Conservation (phyloP, 208 protist species). For the Novymonas esmeraldas region DNA sequence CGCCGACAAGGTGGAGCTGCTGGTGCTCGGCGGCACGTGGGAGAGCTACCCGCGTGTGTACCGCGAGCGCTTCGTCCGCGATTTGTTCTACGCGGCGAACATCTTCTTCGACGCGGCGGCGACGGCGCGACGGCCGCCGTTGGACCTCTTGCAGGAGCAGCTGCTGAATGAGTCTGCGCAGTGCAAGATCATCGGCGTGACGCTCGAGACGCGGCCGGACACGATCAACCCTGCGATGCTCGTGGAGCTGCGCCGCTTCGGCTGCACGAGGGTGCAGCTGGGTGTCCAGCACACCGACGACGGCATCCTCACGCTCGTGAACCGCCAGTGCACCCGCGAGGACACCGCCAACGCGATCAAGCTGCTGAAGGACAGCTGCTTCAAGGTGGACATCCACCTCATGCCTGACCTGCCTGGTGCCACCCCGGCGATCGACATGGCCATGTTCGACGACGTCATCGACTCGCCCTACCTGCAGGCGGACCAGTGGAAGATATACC, state of each 20-base stretch:
- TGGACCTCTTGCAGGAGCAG: conserved; percentile 86
- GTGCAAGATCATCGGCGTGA: conserved; percentile 98
- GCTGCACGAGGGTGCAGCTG: conserved; percentile 98
- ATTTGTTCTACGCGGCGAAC: conserved; percentile 93
- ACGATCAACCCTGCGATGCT: conserved; percentile 93
- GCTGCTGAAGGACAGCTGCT: conserved; percentile 97
- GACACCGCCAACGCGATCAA: conserved; percentile 95
- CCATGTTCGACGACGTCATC: conserved; percentile 96
- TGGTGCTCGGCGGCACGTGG: conserved; percentile 99
- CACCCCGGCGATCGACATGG: conserved; percentile 93
- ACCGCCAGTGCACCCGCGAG: conserved; percentile 95
- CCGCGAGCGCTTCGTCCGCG: conserved; percentile 85
- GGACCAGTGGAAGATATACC: conserved; percentile 99
- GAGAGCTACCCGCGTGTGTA: conserved; percentile 97
- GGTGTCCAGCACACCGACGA: conserved; percentile 99
- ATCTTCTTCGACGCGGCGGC: conserved; percentile 53
- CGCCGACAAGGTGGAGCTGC: conserved; percentile 97
- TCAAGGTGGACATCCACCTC: conserved; percentile 99
- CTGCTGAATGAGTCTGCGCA: conserved; percentile 91
- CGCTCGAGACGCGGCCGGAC: conserved; percentile 99
- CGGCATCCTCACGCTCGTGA: conserved; percentile 92
- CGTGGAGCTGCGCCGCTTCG: conserved; percentile 91
- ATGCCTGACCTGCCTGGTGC: conserved; percentile 99
- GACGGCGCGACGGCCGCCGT: conserved; percentile 43
- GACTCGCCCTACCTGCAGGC: conserved; percentile 95